Evolutionary conservation across 306 rosid species (phyloP).

Genomic region (Inga oerstediana): DNA sequence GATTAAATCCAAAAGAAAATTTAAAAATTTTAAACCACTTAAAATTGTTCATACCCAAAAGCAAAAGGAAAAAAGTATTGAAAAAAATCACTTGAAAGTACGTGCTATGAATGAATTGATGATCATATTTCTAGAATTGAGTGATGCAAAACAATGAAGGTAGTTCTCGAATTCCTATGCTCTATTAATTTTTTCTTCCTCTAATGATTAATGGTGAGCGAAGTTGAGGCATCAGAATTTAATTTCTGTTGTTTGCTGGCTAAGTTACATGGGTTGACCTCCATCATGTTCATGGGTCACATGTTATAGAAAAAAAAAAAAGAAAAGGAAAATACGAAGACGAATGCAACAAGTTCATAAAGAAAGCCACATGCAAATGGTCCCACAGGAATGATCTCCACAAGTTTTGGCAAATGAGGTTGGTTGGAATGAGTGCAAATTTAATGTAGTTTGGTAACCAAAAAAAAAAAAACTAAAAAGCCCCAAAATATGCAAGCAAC

Average conservation of each 20-base stretch:
- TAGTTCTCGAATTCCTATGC: neutral
- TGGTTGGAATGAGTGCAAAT: neutral
- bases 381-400: conserved; percentile 24
- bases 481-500: no score
- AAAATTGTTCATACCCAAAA: no score
- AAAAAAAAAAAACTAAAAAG: no score
- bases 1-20: no score
- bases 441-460: neutral
- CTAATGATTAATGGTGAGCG: neutral
- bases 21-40: no score
- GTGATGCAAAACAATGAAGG: neutral
- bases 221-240: neutral
- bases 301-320: neutral
- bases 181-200: neutral
- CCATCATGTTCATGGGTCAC: neutral
- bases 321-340: neutral
- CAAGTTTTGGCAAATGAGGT: conserved; percentile 11
- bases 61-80: no score
- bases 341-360: neutral
- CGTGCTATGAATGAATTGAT: neutral
- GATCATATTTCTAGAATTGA: neutral
- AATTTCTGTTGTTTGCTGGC: neutral
- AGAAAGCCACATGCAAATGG: conserved; percentile 17
- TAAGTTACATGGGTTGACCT: neutral
- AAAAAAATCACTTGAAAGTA: no score